These are phyloP conservation scores for Cutaneotrichosporon sp. DNA, from an alignment of 1,284 basidiomycete species.

Conservation along the genomic window DNA sequence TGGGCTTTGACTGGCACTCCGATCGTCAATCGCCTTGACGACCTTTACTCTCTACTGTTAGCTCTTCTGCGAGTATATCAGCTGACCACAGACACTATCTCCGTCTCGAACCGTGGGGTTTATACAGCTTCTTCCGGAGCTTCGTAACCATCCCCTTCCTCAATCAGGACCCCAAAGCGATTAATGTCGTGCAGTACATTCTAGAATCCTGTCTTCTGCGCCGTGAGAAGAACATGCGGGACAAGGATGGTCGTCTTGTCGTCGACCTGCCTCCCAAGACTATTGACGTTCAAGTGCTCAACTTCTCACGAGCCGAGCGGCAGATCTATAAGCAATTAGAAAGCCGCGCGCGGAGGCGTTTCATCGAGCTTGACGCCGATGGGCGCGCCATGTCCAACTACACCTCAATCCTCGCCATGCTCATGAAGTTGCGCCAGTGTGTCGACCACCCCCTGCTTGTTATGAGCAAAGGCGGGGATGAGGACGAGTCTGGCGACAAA, in stretches of 20 bases:
- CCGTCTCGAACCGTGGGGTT: conserved; percentile 84
- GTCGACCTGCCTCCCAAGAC: conserved; percentile 85
- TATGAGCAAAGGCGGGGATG: conserved; percentile 50
- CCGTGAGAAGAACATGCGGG: conserved; percentile 92
- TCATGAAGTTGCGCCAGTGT: conserved; percentile 83
- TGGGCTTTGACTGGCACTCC: conserved; percentile 96
- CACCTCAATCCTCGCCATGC: conserved; percentile 82
- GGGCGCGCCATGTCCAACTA: conserved; percentile 78
- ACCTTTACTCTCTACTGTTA: conserved; percentile 80
- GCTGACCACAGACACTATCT: conserved; percentile 67
- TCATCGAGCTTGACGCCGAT: conserved; percentile 68
- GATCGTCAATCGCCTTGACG: conserved; percentile 91
- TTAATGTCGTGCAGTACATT: conserved; percentile 88
- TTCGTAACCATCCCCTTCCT: conserved; percentile 87
- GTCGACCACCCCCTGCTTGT: conserved; percentile 80
- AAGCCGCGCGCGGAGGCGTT: conserved; percentile 49
- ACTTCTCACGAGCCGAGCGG: conserved; percentile 69
- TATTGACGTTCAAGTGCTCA: conserved; percentile 63
- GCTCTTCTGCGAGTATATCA: conserved; percentile 25
- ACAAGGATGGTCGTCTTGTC: conserved; percentile 79
- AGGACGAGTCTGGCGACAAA: conserved; percentile 51
- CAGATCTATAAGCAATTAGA: conserved; percentile 63
- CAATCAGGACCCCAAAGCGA: conserved; percentile 77
- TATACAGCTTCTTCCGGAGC: conserved; percentile 78
- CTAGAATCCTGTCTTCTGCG: conserved; percentile 81